Evolutionary conservation across 768 basidiomycete genomes (phyloP).

Genomic region (Baorangia bicolor): DNA sequence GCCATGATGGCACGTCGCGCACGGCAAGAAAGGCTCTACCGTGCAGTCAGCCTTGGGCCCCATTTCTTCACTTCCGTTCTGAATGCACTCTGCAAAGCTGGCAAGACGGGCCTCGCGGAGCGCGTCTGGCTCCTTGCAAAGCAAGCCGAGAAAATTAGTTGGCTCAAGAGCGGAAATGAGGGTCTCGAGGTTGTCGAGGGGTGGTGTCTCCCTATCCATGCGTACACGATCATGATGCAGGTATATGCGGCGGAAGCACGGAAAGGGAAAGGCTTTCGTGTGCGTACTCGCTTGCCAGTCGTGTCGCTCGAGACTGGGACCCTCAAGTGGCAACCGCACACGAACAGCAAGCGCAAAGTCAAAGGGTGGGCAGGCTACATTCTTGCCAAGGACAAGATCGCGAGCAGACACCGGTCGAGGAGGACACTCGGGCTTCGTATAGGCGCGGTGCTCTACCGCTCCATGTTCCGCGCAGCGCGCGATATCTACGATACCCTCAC

Average conservation of each 20-base stretch:
- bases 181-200: slow-evolving; percentile 35
- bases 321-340: slow-evolving; percentile 18
- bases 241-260: slow-evolving; percentile 51
- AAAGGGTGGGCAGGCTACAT: slow-evolving; percentile 39
- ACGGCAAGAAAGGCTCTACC: slow-evolving; percentile 35
- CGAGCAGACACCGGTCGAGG: slow-evolving; percentile 24
- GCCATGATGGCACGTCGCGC: slow-evolving; percentile 23
- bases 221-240: slow-evolving; percentile 73
- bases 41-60: slow-evolving; percentile 55
- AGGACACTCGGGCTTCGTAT: slow-evolving; percentile 31
- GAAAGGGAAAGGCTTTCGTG: slow-evolving; percentile 27
- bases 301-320: slow-evolving; percentile 3
- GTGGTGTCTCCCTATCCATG: slow-evolving; percentile 65
- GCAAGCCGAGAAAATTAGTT: slow-evolving; percentile 57
- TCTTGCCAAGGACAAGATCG: slow-evolving; percentile 21
- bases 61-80: slow-evolving; percentile 57
- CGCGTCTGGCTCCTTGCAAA: slow-evolving; percentile 64
- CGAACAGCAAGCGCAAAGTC: slow-evolving; percentile 20
- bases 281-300: slow-evolving; percentile 7
- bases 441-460: slow-evolving; percentile 34
- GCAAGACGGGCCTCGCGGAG: slow-evolving; percentile 54
- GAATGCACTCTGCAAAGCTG: slow-evolving; percentile 57
- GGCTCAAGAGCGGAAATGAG: slow-evolving; percentile 28
- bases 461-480: slow-evolving; percentile 36
- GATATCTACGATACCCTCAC: slow-evolving; percentile 26